A percentile compares a stretch with the other conserved stretches of the same genome.
Evolutionary conservation across 768 basidiomycete species (phyloP).

Genomic region (Russula vinacea): DNA sequence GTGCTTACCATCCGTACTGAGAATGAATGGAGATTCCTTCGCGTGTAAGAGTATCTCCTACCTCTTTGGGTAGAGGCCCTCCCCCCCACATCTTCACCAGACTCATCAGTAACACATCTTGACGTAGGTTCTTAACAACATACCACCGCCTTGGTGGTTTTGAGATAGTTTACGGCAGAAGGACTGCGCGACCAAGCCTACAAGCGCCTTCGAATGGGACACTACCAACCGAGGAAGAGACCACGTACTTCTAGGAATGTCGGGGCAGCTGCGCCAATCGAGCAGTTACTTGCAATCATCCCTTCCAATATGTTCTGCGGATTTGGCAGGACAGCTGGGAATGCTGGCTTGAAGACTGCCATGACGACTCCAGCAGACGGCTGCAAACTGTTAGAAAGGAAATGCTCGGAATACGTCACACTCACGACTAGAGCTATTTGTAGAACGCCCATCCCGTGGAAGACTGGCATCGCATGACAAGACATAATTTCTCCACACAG

Average conservation of each 20-base stretch:
- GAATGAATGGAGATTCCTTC: slow-evolving; percentile 32
- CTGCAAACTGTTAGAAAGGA: slow-evolving; percentile 26
- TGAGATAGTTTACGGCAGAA: slow-evolving; percentile 29
- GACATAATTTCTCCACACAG: slow-evolving; percentile 33
- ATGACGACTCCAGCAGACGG: slow-evolving; percentile 33
- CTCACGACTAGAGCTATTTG: slow-evolving; percentile 33
- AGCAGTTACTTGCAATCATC: slow-evolving; percentile 30
- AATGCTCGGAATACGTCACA: background rate
- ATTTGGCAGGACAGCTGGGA: slow-evolving; percentile 35
- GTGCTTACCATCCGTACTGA: slow-evolving; percentile 31
- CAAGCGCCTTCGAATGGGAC: background rate
- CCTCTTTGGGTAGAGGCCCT: slow-evolving; percentile 33
- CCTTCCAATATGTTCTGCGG: slow-evolving; percentile 35
- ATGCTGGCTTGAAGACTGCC: slow-evolving; percentile 34
- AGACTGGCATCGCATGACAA: slow-evolving; percentile 36
- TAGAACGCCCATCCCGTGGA: slow-evolving; percentile 37
- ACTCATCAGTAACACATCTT: background rate
- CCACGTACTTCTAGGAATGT: slow-evolving; percentile 37
- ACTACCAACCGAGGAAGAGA: background rate
- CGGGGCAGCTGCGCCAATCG: slow-evolving; percentile 36
- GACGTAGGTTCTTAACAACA: slow-evolving; percentile 1
- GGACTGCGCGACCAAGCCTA: slow-evolving; percentile 33
- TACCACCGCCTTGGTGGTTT: slow-evolving; percentile 31
- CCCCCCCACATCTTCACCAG: slow-evolving; percentile 34
- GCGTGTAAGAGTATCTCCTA: slow-evolving; percentile 32